Evolutionary conservation across 352 stramenopile genomes (phyloP), one percentile per base, ranked within the genome.

Genomic region (Pythium plurisporium): DNA sequence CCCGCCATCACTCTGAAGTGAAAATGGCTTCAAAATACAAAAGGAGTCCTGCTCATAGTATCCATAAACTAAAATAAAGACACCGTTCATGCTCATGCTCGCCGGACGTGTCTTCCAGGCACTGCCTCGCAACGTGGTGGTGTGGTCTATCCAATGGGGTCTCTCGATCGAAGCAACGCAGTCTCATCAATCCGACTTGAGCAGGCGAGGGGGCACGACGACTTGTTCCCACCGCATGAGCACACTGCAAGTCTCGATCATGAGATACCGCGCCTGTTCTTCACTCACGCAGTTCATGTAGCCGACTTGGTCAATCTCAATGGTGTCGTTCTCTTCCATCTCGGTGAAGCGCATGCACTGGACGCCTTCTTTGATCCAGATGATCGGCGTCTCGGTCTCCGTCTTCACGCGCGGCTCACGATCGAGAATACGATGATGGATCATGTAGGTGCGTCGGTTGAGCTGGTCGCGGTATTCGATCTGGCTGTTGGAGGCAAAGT

Each of bases 221-320:
- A 79, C 37, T 48, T 85, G 72, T 54, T 87, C 76, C 76, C 76
- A 87, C 10, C 76, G 72, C 37, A 79, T 73, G 51, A 78, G 70
- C 20, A 87, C 78, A 44, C 70, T 67, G 14, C 74, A 69, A 51
- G 68, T 81, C 37, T 87, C 64, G 15, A 87, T 64, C 36, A 87
- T 69, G 25, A 79, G 62, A 27, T 73, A 74, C 43, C 70, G 70
- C 29, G 76, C 72, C 23, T 83, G 72, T 40, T 77, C 62, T 47
- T 77, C 65, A 43, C 42, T 85, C 42, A 77, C 49, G 26, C 70
- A 79, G 29, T 61, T 45, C 50, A 70, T 62, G 36, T 55, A 65
- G 4, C 62, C 62, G 25, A 11, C 25, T 29, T 60, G 40, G 34
- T 65, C 62, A 34, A 70, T 70, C 46, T 70, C 55, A 9, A 70